Percentiles rank a stretch among this genome's conserved stretches.
phyloP scores from a whole-genome alignment of 2,329 filamentous ascomycete species.

The Aureobasidium sp. region DNA sequence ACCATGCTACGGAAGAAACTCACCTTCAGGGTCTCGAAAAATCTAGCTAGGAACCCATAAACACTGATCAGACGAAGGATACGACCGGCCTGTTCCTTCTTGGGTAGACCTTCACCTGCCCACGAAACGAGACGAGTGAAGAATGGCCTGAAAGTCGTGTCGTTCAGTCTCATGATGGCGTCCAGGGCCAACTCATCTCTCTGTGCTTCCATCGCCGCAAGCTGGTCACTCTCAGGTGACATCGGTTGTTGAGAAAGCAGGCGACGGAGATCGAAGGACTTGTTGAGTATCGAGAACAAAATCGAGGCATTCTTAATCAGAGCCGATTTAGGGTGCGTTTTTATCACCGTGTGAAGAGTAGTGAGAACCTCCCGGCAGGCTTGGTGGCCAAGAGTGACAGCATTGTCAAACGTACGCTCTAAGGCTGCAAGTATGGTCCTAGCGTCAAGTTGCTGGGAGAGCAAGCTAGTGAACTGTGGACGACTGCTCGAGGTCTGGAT shows the following conservation, averaged over 20 bases:
- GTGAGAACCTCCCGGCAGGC: conserved; percentile 63
- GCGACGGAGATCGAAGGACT: conserved; percentile 59
- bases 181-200: conserved; percentile 60
- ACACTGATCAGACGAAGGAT: conserved; percentile 64
- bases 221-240: conserved; percentile 49
- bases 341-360: conserved; percentile 63
- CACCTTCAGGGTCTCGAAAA: conserved; percentile 73
- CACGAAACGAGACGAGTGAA: conserved; percentile 84
- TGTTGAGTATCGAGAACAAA: conserved; percentile 56
- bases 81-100: conserved; percentile 54
- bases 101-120: conserved; percentile 55
- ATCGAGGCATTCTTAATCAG: conserved; percentile 68
- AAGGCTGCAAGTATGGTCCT: conserved; percentile 69
- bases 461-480: conserved; percentile 60
- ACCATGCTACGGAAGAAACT: background rate
- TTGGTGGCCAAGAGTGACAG: conserved; percentile 39
- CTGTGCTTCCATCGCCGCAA: conserved; percentile 42
- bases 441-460: conserved; percentile 71
- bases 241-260: conserved; percentile 47
- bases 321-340: conserved; percentile 68
- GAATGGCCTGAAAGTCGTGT: conserved; percentile 84
- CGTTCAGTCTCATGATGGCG: conserved; percentile 96
- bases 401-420: conserved; percentile 62
- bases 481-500: conserved; percentile 46
- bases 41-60: conserved; percentile 70